Percentiles rank a stretch among this genome's conserved stretches.
Conservation (phyloP, 257 asterid genomes). For the Pogostemon cablin region DNA sequence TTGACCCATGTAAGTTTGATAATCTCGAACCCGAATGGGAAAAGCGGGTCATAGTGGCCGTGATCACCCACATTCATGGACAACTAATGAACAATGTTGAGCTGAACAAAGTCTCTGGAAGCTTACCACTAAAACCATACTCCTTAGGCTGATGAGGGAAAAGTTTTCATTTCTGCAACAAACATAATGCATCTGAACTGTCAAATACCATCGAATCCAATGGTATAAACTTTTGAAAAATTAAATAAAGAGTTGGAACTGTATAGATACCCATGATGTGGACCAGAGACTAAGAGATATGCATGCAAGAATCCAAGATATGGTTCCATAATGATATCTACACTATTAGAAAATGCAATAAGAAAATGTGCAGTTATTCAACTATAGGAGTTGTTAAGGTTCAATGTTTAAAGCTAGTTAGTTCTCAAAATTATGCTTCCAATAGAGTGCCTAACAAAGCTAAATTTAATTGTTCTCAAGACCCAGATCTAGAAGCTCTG, state of each 20-base stretch:
- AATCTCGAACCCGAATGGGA: too few species aligned
- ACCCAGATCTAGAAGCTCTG: slow-evolving; percentile 58
- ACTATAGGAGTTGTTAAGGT: slow-evolving; percentile 5
- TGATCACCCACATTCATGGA: too few species aligned
- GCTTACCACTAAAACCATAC: too few species aligned
- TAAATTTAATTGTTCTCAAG: slow-evolving; percentile 63
- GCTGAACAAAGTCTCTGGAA: too few species aligned
- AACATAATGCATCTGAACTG: too few species aligned
- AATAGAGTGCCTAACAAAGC: slow-evolving; percentile 85
- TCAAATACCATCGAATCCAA: too few species aligned
- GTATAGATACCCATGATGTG: slow-evolving; percentile 85
- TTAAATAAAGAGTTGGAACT: slow-evolving; percentile 76
- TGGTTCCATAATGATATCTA: slow-evolving; percentile 83
- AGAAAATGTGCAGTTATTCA: slow-evolving; percentile 34
- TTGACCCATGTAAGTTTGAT: too few species aligned
- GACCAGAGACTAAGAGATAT: slow-evolving; percentile 74
- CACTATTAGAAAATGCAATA: slow-evolving; percentile 35
- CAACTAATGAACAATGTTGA: too few species aligned
- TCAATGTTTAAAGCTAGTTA: slow-evolving; percentile 54
- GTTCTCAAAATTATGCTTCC: slow-evolving; percentile 78
- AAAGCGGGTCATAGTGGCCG: too few species aligned
- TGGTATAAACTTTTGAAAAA: neutral
- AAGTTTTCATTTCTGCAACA: too few species aligned
- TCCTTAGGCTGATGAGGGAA: too few species aligned
- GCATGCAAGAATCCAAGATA: slow-evolving; percentile 68